Evolutionary conservation across 2,329 filamentous ascomycete genomes (phyloP), one percentile per base, ranked within the genome.

Genomic region (Colletotrichum sp.): DNA sequence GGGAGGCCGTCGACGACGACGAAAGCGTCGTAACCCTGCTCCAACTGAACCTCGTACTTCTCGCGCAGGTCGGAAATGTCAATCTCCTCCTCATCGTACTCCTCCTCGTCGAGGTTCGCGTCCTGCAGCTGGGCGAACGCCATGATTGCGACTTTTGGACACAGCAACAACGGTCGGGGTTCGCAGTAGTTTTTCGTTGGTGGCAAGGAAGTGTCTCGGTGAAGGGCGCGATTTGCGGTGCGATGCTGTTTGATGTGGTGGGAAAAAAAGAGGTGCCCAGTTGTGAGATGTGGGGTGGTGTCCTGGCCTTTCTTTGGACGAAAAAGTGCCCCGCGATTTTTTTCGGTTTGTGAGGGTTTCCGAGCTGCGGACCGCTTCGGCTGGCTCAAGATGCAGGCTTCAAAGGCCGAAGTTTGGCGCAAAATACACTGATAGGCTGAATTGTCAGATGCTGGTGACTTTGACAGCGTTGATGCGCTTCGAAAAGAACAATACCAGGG

Each of bases 1-100:
- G 97, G 97, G 59, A 99, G 92, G 79, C 97, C 97, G 86, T 99
- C 97, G 84, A 99, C 92, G 78, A 99, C 96, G 79, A 99, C 94
- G 83, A 99, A 99, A 78, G 96, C 94, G 85, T 99, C 97, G 82
- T 98, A 94, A 75, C 97, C 97, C 86, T 98, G 95, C 85, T 99
- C 97, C 79, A 99, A 90, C 84, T 96, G 95, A 78, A 99, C 96
- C 87, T 99, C 96, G 85, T 96, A 98, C 86, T 98, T 95, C 85
- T 98, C 96, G 85, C 93, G 92, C 80, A 99, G 91, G 87, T 99
- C 96, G 81, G 95, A 96, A 85, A 98, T 95, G 85, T 99, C 96
- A 86, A 99, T 94, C 85, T 98, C 96, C 83, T 96, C 94, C 87
- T 97, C 94, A 84, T 98, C 96, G 84, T 94, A 94, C 84, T 96